phyloP scores from a whole-genome alignment of 1,284 basidiomycete species.

The Peniophora sp. region DNA sequence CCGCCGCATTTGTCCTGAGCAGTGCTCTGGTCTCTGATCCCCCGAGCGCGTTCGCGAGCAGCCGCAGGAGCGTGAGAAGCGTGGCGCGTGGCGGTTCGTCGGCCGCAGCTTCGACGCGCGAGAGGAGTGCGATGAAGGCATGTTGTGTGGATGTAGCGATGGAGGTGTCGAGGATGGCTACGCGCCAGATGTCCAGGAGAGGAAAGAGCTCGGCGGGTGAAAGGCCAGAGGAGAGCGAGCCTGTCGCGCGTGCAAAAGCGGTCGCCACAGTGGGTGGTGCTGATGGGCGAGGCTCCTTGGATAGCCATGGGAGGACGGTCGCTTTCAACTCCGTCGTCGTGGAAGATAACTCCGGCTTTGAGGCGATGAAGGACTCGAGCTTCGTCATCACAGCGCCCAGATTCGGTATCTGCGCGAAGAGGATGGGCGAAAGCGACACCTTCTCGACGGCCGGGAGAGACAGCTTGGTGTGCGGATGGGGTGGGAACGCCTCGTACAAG shows the following conservation, averaged over 20 bases:
- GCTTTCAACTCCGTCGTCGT: conserved; percentile 37
- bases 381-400: conserved; percentile 60
- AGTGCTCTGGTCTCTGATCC: conserved; percentile 46
- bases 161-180: conserved; percentile 57
- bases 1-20: conserved; percentile 23
- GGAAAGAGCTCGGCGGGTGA: conserved; percentile 66
- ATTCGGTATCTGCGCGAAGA: conserved; percentile 65
- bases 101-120: conserved; percentile 19
- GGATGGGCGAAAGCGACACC: conserved; percentile 68
- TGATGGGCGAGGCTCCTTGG: conserved; percentile 32
- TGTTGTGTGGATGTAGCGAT: conserved; percentile 29
- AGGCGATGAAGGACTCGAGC: conserved; percentile 55
- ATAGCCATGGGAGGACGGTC: conserved; percentile 54
- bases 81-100: conserved; percentile 25
- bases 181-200: conserved; percentile 76
- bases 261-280: conserved; percentile 20
- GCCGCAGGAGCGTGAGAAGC: conserved; percentile 65
- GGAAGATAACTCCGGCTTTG: conserved; percentile 19
- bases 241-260: conserved; percentile 41
- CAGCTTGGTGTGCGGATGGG: conserved; percentile 67
- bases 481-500: conserved; percentile 68
- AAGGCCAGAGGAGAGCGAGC: conserved; percentile 37
- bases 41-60: conserved; percentile 71
- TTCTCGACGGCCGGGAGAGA: conserved; percentile 55
- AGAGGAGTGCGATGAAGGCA: conserved; percentile 36